Base-by-base conservation (phyloP, 2,329 filamentous ascomycete genomes). In the Truncatella angustata region DNA sequence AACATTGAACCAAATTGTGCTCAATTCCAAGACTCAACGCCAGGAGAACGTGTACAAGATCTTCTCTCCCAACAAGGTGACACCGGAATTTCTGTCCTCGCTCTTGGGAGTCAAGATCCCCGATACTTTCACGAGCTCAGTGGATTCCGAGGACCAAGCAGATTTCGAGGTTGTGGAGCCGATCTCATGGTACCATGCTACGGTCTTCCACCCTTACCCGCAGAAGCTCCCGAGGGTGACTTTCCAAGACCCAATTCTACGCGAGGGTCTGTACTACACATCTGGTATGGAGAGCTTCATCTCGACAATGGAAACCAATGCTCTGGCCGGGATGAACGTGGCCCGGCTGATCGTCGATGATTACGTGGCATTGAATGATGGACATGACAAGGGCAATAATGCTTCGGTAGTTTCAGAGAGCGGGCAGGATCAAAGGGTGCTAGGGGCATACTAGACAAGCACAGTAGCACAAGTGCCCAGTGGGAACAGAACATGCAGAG, bases 301-400 rank as follows among this genome's bases (percentile, higher is more conserved):
- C 60, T 94, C 88, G 9, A 96, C 91, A 0, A 97, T 99, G 94
- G 94, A 99, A 76, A 97, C 94, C 5, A 96, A 86, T 67, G 88
- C 90, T 1, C 70, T 97, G 59, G 94, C 94, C 84, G 94, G 94
- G 1, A 90, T 82, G 80, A 94, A 94, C 64, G 85, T 94, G 18
- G 90, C 90, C 7, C 79, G 77, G 56, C 71, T 94, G 50, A 76
- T 93, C 42, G 77, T 85, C 0, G 82, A 92, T 61, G 81, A 81
- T 48, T 83, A 66, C 20, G 42, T 62, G 5, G 57, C 53, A 7
- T 18, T 34, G 4, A n/a, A 32, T 28, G 43, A 20, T 16, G 34
- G 9, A 24, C 12, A n/a, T 2, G 28, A 43, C 10, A 42, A 45
- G 24, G 44, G 24, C 21, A 16, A 42, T 9, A 16, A 42, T 9